Evolutionary conservation across 2,329 filamentous ascomycete genomes (phyloP), one percentile per base, ranked within the genome.

Genomic region (Dothideomycetidae sp.): DNA sequence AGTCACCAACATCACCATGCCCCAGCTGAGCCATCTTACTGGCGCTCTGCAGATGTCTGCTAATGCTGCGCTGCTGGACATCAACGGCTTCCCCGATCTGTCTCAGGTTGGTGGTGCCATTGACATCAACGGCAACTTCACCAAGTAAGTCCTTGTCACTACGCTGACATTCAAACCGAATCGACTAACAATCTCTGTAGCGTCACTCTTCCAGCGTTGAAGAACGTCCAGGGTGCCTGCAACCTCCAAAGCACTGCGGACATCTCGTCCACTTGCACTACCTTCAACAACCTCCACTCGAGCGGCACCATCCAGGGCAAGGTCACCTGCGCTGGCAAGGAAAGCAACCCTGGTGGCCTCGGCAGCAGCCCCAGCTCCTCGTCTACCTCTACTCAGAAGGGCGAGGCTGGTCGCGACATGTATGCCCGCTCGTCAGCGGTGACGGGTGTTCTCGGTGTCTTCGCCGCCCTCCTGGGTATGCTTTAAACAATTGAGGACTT

Each of bases 11-110:
- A 68, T 94, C 60, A 75, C 78, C 42, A 71, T 93, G 61, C 77
- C 80, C 33, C 32, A 55, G 14, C 68, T 96, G 31, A 69, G 66
- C 47, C 70, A 62, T 38, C 71, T 93, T 52, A 74, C 71, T 48
- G 86, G 83, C 64, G 83, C 80, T 57, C 73, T 93, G 57, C 75
- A 80, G 50, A 74, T 98, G 54, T 78, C 81, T 62, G 93, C 93
- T 74, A 94, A 96, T 77, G 82, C 83, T 43, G 65, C 67, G 39
- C 71, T 94, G 21, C 50, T 61, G 40, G 56, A 64, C 43, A 67
- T 94, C 40, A 60, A 71, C 46, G 74, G 73, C 21, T 81, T 96
- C 62, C 68, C 71, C 44, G 56, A 66, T 46, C 71, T 98, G 17
- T 55, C 71, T 54, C 71, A 65, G 39, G 73, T 94, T 42, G 71